Conservation (phyloP, 1,139 yeast genomes). For the Blastobotrys buckinghamii region DNA sequence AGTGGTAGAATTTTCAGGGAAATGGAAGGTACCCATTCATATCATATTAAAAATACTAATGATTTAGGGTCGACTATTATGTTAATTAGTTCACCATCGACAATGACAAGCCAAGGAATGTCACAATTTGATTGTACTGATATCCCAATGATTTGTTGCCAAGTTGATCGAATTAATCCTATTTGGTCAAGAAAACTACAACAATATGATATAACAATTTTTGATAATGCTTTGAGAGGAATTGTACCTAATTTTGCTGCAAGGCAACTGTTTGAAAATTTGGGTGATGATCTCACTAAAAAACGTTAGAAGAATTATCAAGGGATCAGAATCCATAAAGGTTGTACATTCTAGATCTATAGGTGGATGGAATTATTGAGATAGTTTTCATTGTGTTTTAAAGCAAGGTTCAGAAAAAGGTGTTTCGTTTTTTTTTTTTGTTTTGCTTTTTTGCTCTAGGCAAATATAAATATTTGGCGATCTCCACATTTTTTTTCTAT, state of each 20-base stretch:
- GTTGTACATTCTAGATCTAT: no score
- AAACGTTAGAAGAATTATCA: no score
- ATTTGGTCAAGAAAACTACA: slow-evolving; percentile 9
- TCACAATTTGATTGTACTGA: slow-evolving; percentile 48
- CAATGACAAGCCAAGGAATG: slow-evolving; percentile 54
- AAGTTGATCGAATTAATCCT: slow-evolving; percentile 15
- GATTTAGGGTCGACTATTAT: slow-evolving; percentile 33
- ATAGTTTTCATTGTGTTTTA: no score
- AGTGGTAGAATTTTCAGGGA: slow-evolving; percentile 52
- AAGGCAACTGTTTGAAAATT: neutral
- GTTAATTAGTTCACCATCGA: slow-evolving; percentile 53
- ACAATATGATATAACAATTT: slow-evolving; percentile 3
- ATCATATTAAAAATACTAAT: slow-evolving; percentile 23
- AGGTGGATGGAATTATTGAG: no score
- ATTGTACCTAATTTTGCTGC: slow-evolving; percentile 5
- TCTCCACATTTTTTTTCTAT: no score
- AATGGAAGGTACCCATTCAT: slow-evolving; percentile 49
- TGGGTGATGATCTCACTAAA: neutral
- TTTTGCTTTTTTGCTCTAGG: no score
- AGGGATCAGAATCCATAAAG: no score
- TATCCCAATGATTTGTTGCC: slow-evolving; percentile 42
- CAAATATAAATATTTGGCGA: no score
- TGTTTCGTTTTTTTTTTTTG: no score
- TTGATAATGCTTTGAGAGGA: slow-evolving; percentile 3
- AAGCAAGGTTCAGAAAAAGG: no score